phyloP scores from a whole-genome alignment of 2,329 filamentous ascomycete genomes.

The Venturia effusa region DNA sequence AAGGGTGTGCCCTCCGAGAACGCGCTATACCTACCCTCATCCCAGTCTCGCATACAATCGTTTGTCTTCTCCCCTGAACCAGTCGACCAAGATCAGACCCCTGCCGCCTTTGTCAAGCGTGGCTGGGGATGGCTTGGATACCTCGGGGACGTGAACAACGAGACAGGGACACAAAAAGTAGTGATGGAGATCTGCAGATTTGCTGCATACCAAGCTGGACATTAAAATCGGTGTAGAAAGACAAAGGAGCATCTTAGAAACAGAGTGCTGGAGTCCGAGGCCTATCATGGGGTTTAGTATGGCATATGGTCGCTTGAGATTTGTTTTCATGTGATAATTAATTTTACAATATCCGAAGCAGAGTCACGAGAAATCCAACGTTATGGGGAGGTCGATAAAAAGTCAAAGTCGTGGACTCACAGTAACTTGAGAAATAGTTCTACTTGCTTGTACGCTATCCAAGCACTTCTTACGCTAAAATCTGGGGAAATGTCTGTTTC shows the following conservation, averaged over 20 bases:
- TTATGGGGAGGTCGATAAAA: too few relatives aligned
- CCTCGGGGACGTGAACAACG: constrained; percentile 10
- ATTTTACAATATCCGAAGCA: too few relatives aligned
- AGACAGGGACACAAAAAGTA: constrained; percentile 3
- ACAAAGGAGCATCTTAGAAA: background rate
- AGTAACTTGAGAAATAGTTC: too few relatives aligned
- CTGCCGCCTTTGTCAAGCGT: constrained; percentile 3
- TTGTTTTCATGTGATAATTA: too few relatives aligned
- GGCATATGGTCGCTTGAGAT: too few relatives aligned
- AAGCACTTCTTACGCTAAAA: too few relatives aligned
- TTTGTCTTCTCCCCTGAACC: background rate
- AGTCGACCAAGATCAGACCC: background rate
- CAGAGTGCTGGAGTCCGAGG: too few relatives aligned
- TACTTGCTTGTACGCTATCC: too few relatives aligned
- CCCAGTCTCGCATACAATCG: background rate
- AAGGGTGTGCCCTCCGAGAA: background rate
- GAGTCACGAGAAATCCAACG: too few relatives aligned
- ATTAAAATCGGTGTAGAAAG: background rate
- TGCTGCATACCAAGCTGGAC: background rate
- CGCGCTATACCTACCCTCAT: background rate
- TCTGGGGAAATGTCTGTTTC: too few relatives aligned
- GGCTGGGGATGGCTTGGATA: constrained; percentile 2
- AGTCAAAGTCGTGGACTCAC: too few relatives aligned
- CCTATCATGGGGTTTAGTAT: too few relatives aligned
- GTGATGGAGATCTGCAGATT: constrained; percentile 6